Percentiles rank a stretch among this genome's conserved stretches.
Conservation (phyloP, 2,329 filamentous ascomycete genomes). For the Neopestalotiopsis clavispora region DNA sequence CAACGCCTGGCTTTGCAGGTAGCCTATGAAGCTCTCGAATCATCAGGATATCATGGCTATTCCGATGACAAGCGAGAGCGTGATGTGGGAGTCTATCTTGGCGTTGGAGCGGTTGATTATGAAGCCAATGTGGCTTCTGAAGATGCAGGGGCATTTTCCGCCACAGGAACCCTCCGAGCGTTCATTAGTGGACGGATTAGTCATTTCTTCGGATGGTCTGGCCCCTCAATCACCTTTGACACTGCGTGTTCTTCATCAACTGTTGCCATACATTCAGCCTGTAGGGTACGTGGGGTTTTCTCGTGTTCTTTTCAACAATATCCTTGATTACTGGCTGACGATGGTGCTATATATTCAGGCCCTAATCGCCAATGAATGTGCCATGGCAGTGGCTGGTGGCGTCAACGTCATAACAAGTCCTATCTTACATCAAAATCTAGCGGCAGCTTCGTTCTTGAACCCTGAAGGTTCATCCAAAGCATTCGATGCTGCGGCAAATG, state of each 20-base stretch:
- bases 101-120: slow-evolving; percentile 29
- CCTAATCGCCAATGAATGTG: slow-evolving; percentile 36
- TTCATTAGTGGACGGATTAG: slow-evolving; percentile 39
- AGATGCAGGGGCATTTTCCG: slow-evolving; percentile 30
- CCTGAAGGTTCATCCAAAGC: slow-evolving; percentile 52
- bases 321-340: background rate
- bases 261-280: slow-evolving; percentile 41
- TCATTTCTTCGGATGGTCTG: slow-evolving; percentile 42
- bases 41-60: slow-evolving; percentile 22
- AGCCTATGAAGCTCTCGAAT: slow-evolving; percentile 26
- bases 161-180: slow-evolving; percentile 38
- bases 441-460: slow-evolving; percentile 44
- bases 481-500: slow-evolving; percentile 53
- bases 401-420: slow-evolving; percentile 41
- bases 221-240: slow-evolving; percentile 39
- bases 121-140: slow-evolving; percentile 25
- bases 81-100: slow-evolving; percentile 33
- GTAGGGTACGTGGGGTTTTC: slow-evolving; percentile 18
- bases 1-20: slow-evolving; percentile 30
- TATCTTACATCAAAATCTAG: slow-evolving; percentile 28
- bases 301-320: background rate
- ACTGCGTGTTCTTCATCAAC: slow-evolving; percentile 42
- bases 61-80: slow-evolving; percentile 19
- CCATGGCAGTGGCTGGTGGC: slow-evolving; percentile 43
- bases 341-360: slow-evolving; percentile 15